Evolutionary conservation across 805 yeast species (phyloP), one percentile per base, ranked within the genome.

Genomic region (Diddensiella caesifluorescens): DNA sequence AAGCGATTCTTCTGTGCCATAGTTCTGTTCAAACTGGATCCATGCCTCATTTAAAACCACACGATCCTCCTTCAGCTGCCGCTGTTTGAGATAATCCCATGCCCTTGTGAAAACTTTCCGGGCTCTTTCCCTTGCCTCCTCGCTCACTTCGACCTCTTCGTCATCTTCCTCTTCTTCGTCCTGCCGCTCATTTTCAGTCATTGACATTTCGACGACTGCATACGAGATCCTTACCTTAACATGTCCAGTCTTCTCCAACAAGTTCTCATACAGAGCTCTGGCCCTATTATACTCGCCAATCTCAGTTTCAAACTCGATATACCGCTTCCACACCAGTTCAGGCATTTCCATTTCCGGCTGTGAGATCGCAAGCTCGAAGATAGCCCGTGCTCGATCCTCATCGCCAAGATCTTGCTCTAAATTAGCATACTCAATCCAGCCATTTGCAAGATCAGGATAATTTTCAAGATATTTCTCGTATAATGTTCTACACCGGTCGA

Each of bases 401-500:
- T 92, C 97, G 15, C 80, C 83, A 20, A 85, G 59, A 19, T 66
- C 66, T 38, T 64, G 67, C 59, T 90, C 97, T 49, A 89, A 70
- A 3, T 70, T 71, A 1, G 89, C 80, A 62, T 77, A 88, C 4
- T 71, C 70, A 2, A 73, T 53, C 81, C 97, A 79, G 0, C 74
- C 67, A 3, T 61, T 55, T 0, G 68, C 54, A 5, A 67, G 47
- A 2, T 49, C 43, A 0, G 79, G 71, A 49, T 65, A 71, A 1
- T 56, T 50, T 49, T 77, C 80, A n/a, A 84, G 48, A 64, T 73
- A 75, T 54, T 76, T 79, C 49, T 80, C 84, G 57, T 77, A 87
- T 2, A 92, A 55, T 56, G 66, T 77, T 23, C 97, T 65, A 5
- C 82, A 88, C 26, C 96, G 63, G 46, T 83, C 94, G 68, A 83